Evolutionary conservation across 306 rosid species (phyloP).

Genomic region (Cajanus cajan): DNA sequence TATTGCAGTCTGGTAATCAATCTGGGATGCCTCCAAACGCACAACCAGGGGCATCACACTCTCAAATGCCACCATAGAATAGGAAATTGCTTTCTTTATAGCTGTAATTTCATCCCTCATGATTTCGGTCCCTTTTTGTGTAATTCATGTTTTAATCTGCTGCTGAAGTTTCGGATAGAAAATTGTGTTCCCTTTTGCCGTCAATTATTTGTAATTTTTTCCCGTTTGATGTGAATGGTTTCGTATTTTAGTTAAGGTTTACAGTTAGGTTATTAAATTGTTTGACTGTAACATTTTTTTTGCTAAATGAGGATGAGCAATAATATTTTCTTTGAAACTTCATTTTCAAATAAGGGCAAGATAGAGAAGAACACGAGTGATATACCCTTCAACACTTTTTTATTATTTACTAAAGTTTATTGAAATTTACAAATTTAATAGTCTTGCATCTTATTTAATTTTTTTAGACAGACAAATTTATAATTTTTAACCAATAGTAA

Average conservation of each 20-base stretch:
- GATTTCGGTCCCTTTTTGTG: neutral
- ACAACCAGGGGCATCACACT: conserved; percentile 50
- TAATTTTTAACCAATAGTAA: too few species aligned
- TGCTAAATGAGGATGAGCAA: neutral
- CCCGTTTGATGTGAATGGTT: neutral
- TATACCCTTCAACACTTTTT: too few species aligned
- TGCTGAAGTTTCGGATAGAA: neutral
- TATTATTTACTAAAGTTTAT: too few species aligned
- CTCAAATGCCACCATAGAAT: conserved; percentile 64
- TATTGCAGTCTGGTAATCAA: conserved; percentile 69
- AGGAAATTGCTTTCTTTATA: conserved; percentile 14
- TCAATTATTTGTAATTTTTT: neutral
- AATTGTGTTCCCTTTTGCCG: neutral
- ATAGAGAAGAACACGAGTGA: too few species aligned
- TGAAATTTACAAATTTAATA: too few species aligned
- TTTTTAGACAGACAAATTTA: too few species aligned
- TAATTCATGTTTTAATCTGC: conserved; percentile 2
- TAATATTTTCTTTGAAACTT: neutral
- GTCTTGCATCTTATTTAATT: too few species aligned
- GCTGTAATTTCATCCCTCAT: neutral
- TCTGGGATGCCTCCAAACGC: conserved; percentile 73
- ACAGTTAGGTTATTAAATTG: neutral
- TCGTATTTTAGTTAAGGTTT: neutral
- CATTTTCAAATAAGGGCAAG: neutral
- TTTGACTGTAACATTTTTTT: neutral